Conservation (phyloP, 106 monocot genomes). For the Ottelia alismoides region DNA sequence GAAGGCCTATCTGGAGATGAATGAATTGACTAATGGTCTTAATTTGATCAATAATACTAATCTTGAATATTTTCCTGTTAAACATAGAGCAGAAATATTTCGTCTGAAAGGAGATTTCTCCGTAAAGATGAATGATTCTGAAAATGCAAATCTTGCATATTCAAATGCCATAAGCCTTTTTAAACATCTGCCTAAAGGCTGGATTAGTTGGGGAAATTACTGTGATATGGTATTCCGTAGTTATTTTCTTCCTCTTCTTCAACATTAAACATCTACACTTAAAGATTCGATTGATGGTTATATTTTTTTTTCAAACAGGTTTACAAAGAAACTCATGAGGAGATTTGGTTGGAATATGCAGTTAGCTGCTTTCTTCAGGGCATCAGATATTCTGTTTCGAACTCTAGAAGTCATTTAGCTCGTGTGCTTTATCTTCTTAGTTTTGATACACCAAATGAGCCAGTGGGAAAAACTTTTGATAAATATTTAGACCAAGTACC, state of each 20-base stretch:
- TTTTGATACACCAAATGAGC: conserved; percentile 85
- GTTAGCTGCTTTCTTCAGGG: conserved; percentile 97
- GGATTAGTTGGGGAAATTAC: conserved; percentile 99
- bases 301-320: conserved; percentile 37
- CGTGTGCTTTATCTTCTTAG: conserved; percentile 94
- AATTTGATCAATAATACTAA: conserved; percentile 95
- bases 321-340: conserved; percentile 86
- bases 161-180: conserved; percentile 74
- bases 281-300: too few relatives aligned
- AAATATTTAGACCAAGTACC: conserved; percentile 96
- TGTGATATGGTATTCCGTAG: conserved; percentile 69
- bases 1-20: conserved; percentile 97
- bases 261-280: too few relatives aligned
- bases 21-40: conserved; percentile 81
- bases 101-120: conserved; percentile 94
- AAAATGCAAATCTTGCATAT: conserved; percentile 82
- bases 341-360: conserved; percentile 91
- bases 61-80: conserved; percentile 92
- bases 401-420: conserved; percentile 91
- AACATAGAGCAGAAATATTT: conserved; percentile 92
- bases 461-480: conserved; percentile 80
- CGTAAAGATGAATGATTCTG: conserved; percentile 80
- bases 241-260: too few relatives aligned
- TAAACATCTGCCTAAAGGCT: conserved; percentile 95
- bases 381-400: conserved; percentile 89